Evolutionary conservation across 2,329 filamentous ascomycete genomes (phyloP), one percentile per base, ranked within the genome.

Genomic region (Shiraia bambusicola): DNA sequence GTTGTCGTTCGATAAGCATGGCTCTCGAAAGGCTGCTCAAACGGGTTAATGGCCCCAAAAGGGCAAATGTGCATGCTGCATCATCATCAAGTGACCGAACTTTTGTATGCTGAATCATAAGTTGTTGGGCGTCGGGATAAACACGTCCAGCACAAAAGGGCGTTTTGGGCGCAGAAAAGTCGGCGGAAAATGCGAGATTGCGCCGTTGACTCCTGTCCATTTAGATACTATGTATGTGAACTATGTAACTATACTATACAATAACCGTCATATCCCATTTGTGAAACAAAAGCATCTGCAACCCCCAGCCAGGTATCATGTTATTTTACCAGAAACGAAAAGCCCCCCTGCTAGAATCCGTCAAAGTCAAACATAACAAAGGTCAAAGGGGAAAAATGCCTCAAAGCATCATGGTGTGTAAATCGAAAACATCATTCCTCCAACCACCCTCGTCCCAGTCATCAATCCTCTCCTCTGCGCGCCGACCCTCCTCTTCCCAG

Each of bases 361-460:
- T 24, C 17, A 27, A 30, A 11, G 16, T 34, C 27, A 30, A 16
- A 40, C 35, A 10, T 5, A 24, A 10, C 4, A 5, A 16, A 31
- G 11, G 9, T 10, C 28, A 30, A 17, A 32, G 6, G 7, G 14
- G 9, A 6, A 38, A 39, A 26, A 25, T 7, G 10, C 34, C 42
- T 49, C 40, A 57, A 31, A 58, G 44, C 34, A 59, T 59, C 60
- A 63, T 61, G 4, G 69, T 63, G 41, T 73, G 69, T 27, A 78
- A 61, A 54, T 83, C 76, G 48, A 95, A 95, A n/a, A 95, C 84
- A 32, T 82, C 83, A 66, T 95, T 95, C 54, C 86, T 79, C 90
- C 90, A 95, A 0, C 86, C 87, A 12, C 78, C 82, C 33, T 74
- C 74, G 40, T 83, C 80, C 60, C 83, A 83, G 51, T 92, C 86